Percentiles rank a stretch among this genome's conserved stretches.
Conservation (phyloP, 2,329 filamentous ascomycete genomes). For the Keithomyces neogunnii region DNA sequence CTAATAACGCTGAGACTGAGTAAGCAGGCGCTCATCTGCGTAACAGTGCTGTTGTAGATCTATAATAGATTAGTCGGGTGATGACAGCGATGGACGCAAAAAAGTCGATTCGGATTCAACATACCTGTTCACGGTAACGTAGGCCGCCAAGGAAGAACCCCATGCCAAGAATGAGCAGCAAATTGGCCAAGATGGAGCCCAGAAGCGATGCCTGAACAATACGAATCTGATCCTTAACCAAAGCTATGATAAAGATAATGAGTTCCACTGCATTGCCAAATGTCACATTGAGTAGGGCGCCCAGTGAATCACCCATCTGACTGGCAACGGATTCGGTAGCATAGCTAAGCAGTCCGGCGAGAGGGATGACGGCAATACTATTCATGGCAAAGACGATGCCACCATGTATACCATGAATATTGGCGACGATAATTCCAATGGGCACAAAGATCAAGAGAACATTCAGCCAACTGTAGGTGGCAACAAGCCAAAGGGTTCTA, state of each 20-base stretch:
- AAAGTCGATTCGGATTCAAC: background rate
- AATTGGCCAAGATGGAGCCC: slow-evolving; percentile 81
- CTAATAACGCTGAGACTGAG: slow-evolving; percentile 87
- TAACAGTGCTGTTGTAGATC: slow-evolving; percentile 92
- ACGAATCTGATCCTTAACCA: slow-evolving; percentile 59
- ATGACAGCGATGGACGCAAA: background rate
- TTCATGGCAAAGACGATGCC: slow-evolving; percentile 66
- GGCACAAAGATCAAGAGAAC: slow-evolving; percentile 70
- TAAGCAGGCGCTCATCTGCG: slow-evolving; percentile 91
- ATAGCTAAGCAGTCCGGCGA: slow-evolving; percentile 63
- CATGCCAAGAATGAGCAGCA: slow-evolving; percentile 87
- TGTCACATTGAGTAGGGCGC: slow-evolving; percentile 66
- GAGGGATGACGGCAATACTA: slow-evolving; percentile 64
- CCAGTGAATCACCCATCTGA: slow-evolving; percentile 63
- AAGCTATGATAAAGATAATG: slow-evolving; percentile 52
- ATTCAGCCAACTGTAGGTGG: slow-evolving; percentile 73
- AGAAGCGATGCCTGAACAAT: slow-evolving; percentile 88
- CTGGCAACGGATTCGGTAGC: slow-evolving; percentile 69
- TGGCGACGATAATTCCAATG: slow-evolving; percentile 60
- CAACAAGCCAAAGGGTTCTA: slow-evolving; percentile 42
- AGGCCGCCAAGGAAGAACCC: slow-evolving; percentile 80
- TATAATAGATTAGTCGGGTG: slow-evolving; percentile 19
- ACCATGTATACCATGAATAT: slow-evolving; percentile 42
- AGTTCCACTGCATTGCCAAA: slow-evolving; percentile 74
- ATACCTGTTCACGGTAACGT: slow-evolving; percentile 75